A percentile compares a stretch with the other conserved stretches of the same genome.
These are phyloP conservation scores for Lactifluus pinguis DNA, from an alignment of 768 basidiomycete genomes.

Conservation along the genomic window DNA sequence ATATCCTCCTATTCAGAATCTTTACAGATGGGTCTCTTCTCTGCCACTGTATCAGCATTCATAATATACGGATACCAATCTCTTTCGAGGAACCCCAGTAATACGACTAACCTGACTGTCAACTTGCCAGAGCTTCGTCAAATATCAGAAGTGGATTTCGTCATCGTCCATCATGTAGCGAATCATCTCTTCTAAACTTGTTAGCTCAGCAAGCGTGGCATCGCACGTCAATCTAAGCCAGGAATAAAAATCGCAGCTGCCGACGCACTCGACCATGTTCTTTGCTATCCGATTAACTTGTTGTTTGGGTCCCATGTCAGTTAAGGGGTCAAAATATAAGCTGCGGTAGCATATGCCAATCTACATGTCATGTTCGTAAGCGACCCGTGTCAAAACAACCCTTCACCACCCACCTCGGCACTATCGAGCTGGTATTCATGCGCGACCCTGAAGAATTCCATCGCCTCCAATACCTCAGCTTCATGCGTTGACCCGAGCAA, in stretches of 20 bases:
- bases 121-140: conserved; percentile 90
- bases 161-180: conserved; percentile 90
- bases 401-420: conserved; percentile 48
- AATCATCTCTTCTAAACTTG: conserved; percentile 95
- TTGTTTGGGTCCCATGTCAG: conserved; percentile 66
- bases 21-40: no score
- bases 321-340: conserved; percentile 81
- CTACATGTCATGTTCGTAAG: conserved; percentile 30
- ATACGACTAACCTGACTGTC: conserved; percentile 48
- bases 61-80: no score
- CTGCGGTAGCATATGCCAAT: conserved; percentile 77
- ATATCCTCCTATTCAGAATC: no score
- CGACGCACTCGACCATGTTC: conserved; percentile 88
- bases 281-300: conserved; percentile 90
- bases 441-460: conserved; percentile 82
- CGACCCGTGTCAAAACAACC: background rate
- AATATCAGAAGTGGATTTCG: conserved; percentile 74
- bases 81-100: no score
- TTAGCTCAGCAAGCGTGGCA: conserved; percentile 89
- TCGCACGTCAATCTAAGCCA: conserved; percentile 71
- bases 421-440: conserved; percentile 73
- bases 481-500: conserved; percentile 83
- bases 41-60: no score
- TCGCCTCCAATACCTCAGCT: conserved; percentile 72
- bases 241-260: background rate